phyloP scores from a whole-genome alignment of 768 basidiomycete genomes.

The Serendipita sp. region DNA sequence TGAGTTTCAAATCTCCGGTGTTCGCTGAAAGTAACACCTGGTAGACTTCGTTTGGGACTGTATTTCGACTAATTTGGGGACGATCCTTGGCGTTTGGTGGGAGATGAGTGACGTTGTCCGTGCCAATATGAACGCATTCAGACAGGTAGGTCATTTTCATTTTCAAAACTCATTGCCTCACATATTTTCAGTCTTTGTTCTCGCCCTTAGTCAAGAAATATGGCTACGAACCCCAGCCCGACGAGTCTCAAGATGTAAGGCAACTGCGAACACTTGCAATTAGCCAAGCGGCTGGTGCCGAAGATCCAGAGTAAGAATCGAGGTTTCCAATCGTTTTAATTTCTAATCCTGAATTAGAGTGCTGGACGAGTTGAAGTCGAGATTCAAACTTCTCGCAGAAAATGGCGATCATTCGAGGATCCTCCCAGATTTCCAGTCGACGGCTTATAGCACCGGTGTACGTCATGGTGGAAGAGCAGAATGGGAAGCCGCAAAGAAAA shows the following conservation, averaged over 20 bases:
- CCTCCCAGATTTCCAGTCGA: constrained; percentile 57
- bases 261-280: constrained; percentile 66
- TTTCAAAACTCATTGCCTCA: not conserved
- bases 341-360: constrained; percentile 32
- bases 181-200: constrained; percentile 24
- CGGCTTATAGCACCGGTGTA: constrained; percentile 42
- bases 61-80: constrained; percentile 38
- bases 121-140: constrained; percentile 40
- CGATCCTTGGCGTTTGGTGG: constrained; percentile 63
- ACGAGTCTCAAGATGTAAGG: constrained; percentile 51
- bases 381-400: constrained; percentile 55
- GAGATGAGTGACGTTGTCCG: constrained; percentile 43
- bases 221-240: constrained; percentile 55
- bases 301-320: constrained; percentile 19
- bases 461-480: constrained; percentile 57
- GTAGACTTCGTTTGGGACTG: constrained; percentile 75
- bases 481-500: constrained; percentile 51
- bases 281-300: constrained; percentile 32
- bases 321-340: not conserved
- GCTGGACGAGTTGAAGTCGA: constrained; percentile 49
- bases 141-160: constrained; percentile 28
- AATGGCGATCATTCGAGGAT: constrained; percentile 64
- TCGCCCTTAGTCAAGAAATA: constrained; percentile 61
- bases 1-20: constrained; percentile 22
- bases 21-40: constrained; percentile 10